Conservation (phyloP, 768 basidiomycete species). For the Candolleomyces eurysporus region DNA sequence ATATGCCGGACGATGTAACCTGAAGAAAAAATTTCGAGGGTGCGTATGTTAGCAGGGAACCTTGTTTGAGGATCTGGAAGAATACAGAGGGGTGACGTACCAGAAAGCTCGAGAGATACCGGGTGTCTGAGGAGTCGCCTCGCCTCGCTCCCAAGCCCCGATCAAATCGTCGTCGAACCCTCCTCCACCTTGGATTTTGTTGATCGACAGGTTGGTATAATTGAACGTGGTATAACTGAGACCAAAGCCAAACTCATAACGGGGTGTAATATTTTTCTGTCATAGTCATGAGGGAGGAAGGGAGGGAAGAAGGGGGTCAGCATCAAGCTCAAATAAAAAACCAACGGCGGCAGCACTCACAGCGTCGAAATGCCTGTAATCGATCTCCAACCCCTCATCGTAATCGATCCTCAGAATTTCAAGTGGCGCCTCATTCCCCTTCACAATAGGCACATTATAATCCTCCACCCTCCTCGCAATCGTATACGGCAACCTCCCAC, state of each 20-base stretch:
- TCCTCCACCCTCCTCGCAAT: constrained; percentile 61
- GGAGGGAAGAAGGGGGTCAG: no score
- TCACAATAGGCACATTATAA: constrained; percentile 52
- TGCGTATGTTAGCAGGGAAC: background rate
- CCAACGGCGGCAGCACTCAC: constrained; percentile 32
- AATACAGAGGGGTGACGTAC: constrained; percentile 23
- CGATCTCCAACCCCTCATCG: constrained; percentile 53
- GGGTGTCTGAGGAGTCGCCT: constrained; percentile 49
- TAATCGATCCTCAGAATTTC: constrained; percentile 31
- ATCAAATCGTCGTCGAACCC: constrained; percentile 38
- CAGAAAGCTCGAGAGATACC: constrained; percentile 66
- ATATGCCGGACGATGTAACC: constrained; percentile 67
- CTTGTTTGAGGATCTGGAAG: background rate
- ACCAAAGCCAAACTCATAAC: constrained; percentile 90
- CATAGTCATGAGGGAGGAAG: constrained; percentile 5
- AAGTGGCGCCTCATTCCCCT: constrained; percentile 28
- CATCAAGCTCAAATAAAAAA: no score
- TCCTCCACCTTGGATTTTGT: constrained; percentile 36
- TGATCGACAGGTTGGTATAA: constrained; percentile 59
- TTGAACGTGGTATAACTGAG: constrained; percentile 82
- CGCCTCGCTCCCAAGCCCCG: constrained; percentile 56
- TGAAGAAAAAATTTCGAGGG: constrained; percentile 14
- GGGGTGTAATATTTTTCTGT: constrained; percentile 69
- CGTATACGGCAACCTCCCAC: constrained; percentile 70
- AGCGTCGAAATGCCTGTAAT: constrained; percentile 72